phyloP scores from a whole-genome alignment of 306 rosid species.

The Rosa lucieae region DNA sequence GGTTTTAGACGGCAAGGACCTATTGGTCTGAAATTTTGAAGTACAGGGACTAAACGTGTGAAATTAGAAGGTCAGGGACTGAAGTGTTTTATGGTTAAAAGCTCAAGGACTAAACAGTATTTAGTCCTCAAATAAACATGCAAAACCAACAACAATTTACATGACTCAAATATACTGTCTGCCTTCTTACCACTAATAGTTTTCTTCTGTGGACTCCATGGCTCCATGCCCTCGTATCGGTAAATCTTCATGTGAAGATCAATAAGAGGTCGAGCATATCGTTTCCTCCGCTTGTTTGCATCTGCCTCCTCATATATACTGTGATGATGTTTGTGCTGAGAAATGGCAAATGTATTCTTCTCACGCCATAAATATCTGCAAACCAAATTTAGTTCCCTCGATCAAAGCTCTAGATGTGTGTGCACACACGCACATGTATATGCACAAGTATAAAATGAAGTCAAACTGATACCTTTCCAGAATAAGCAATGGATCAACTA shows the following conservation, averaged over 20 bases:
- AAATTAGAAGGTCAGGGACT: too few species aligned
- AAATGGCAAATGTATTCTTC: slow-evolving; percentile 85
- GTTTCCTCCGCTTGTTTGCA: slow-evolving; percentile 93
- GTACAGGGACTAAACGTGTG: too few species aligned
- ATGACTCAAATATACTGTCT: slow-evolving; percentile 16
- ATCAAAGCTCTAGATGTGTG: not conserved
- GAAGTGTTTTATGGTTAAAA: too few species aligned
- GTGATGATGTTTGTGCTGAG: slow-evolving; percentile 95
- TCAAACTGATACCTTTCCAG: slow-evolving; percentile 69
- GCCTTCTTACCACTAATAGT: slow-evolving; percentile 76
- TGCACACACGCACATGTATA: not conserved
- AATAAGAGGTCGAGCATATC: slow-evolving; percentile 95
- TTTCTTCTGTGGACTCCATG: slow-evolving; percentile 70
- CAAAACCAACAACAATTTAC: slow-evolving; percentile 8
- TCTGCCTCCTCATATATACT: slow-evolving; percentile 96
- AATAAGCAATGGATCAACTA: slow-evolving; percentile 87
- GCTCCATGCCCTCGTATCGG: slow-evolving; percentile 83
- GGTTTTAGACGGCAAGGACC: too few species aligned
- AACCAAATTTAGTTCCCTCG: slow-evolving; percentile 14
- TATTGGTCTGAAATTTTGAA: too few species aligned
- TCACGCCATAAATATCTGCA: slow-evolving; percentile 92
- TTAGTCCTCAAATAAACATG: too few species aligned
- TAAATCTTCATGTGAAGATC: slow-evolving; percentile 98
- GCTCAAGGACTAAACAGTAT: too few species aligned
- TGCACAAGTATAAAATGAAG: not conserved